phyloP scores from a whole-genome alignment of 352 stramenopile species.

The Phytophthora lateralis region DNA sequence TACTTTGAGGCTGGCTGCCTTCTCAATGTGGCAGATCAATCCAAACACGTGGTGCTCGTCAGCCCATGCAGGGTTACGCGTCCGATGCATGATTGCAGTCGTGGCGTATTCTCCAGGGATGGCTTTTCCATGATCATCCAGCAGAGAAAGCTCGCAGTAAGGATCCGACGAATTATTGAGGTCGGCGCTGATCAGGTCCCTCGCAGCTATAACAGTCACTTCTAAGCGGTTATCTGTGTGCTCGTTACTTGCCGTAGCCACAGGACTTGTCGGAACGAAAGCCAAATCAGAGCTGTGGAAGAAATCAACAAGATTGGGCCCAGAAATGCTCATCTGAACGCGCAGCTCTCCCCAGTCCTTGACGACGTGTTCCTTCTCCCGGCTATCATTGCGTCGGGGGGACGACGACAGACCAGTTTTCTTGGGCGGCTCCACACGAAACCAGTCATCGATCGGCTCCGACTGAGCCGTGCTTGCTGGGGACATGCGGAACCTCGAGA shows the following conservation, averaged over 20 bases:
- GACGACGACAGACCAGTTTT: slow-evolving; percentile 26
- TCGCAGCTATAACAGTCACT: slow-evolving; percentile 57
- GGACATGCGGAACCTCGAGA: slow-evolving; percentile 71
- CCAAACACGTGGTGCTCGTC: slow-evolving; percentile 72
- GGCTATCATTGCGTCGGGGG: slow-evolving; percentile 29
- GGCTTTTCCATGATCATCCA: slow-evolving; percentile 55
- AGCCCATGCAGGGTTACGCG: slow-evolving; percentile 59
- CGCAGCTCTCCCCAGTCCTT: slow-evolving; percentile 63
- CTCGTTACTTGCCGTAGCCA: slow-evolving; percentile 51
- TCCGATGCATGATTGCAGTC: slow-evolving; percentile 62
- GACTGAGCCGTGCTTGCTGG: slow-evolving; percentile 62
- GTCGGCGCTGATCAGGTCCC: slow-evolving; percentile 57
- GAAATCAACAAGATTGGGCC: slow-evolving; percentile 70
- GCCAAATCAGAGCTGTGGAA: slow-evolving; percentile 51
- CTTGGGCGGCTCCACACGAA: slow-evolving; percentile 57
- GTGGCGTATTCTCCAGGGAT: slow-evolving; percentile 58
- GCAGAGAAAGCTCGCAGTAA: slow-evolving; percentile 62
- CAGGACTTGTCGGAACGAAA: slow-evolving; percentile 42
- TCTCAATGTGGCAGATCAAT: slow-evolving; percentile 59
- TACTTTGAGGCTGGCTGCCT: slow-evolving; percentile 55
- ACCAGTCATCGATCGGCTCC: slow-evolving; percentile 69
- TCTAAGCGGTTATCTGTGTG: slow-evolving; percentile 79
- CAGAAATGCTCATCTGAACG: slow-evolving; percentile 66
- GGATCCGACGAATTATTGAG: slow-evolving; percentile 70
- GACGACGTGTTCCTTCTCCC: slow-evolving; percentile 49